Evolutionary conservation across 202 grass and related monocot species (phyloP), one percentile per base, ranked within the genome.

Genomic region (Panicum hallii): DNA sequence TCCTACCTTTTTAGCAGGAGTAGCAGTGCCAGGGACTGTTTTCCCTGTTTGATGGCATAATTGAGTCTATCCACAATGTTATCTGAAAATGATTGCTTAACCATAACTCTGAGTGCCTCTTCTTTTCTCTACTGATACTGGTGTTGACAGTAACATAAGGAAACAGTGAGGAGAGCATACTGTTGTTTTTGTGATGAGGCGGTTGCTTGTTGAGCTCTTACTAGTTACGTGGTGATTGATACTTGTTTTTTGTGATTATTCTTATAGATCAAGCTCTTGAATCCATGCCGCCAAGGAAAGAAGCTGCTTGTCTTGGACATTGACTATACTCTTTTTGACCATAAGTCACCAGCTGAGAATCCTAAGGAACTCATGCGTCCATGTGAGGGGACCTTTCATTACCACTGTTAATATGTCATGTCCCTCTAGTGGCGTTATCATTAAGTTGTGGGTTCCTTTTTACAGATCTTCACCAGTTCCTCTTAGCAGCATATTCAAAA

Each of bases 291-390:
- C 16, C 49, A 93, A 83, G 97, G 97, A 70, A 99, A 99, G 87
- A 99, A 84, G 57, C 89, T 99, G 70, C 91, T 99, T 45, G 92
- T 99, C 63, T 88, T 97, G 70, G 97, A 99, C 77, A 99, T 99
- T 87, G 97, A 99, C 50, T 99, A 97, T 81, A 99, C 93, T 77
- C 83, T 99, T 30, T 99, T 99, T 80, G 97, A 99, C 85, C 93
- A 97, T 68, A 89, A 81, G 69, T 99, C 93, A 62, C 40, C 93
- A 42, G 97, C 97, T 53, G 93, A 97, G 79, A 99, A 97, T 77
- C 97, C 93, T 67, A 61, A 83, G 58, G 93, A 99, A 82, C 92
- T 97, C 75, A 99, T 97, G 93, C 93, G 97, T 63, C 97, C 97
- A 88, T 87, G 97, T 97, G 89, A 91, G 92, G 80, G 47, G 68